Evolutionary conservation across 305 asterid genomes (phyloP).

Genomic region (Petunia hybrid): DNA sequence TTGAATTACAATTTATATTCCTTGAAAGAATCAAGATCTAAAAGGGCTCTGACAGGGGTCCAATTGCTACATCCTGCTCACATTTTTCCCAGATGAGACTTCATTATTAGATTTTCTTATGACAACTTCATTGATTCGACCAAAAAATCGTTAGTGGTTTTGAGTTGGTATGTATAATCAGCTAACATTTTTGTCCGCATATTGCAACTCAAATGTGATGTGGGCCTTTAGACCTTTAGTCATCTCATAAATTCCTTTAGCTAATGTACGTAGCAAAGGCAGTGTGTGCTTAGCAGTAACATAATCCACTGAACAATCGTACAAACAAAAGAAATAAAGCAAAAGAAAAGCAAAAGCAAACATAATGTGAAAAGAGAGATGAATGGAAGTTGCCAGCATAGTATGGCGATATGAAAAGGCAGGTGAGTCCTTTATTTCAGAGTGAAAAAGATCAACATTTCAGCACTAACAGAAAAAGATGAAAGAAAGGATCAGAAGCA

Average conservation of each 20-base stretch:
- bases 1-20: not conserved
- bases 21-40: not conserved
- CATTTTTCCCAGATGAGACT: not conserved
- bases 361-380: not conserved
- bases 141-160: not conserved
- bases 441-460: not conserved
- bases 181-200: not conserved
- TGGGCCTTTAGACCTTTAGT: not conserved
- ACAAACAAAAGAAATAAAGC: not conserved
- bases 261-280: not conserved
- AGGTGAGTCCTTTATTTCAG: not conserved
- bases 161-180: not conserved
- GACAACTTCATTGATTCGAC: not conserved
- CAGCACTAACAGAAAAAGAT: not conserved
- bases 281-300: not conserved
- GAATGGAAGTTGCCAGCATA: not conserved
- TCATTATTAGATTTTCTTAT: not conserved
- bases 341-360: not conserved
- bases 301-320: not conserved
- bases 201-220: not conserved
- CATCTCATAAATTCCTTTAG: not conserved
- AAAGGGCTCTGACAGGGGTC: not conserved
- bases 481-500: not conserved
- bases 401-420: not conserved
- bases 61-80: not conserved